Percentiles rank a stretch among this genome's conserved stretches.
Evolutionary conservation across 257 asterid genomes (phyloP).

Genomic region (Jacaranda mimosifolia): DNA sequence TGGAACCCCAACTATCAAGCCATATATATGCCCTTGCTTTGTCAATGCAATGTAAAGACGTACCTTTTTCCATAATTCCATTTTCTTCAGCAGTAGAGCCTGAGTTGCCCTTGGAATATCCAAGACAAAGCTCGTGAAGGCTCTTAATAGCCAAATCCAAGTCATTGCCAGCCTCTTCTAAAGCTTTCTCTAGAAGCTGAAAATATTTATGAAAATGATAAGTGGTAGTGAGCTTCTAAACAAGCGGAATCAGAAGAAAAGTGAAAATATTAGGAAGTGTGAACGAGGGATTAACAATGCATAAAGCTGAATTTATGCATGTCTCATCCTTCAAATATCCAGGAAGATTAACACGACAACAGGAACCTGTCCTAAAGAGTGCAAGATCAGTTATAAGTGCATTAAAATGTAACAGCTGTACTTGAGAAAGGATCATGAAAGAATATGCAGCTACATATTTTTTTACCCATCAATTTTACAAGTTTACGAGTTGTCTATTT

Average conservation of each 20-base stretch:
- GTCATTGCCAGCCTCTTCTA: constrained; percentile 63
- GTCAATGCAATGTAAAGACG: constrained; percentile 26
- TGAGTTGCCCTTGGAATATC: constrained; percentile 43
- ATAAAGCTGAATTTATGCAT: background rate
- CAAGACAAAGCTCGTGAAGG: constrained; percentile 58
- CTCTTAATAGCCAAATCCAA: constrained; percentile 62
- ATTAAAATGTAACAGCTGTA: background rate
- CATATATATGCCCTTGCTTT: background rate
- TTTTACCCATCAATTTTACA: background rate
- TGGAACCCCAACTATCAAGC: constrained; percentile 4
- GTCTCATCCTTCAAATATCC: constrained; percentile 14
- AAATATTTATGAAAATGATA: constrained; percentile 12
- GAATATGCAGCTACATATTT: background rate
- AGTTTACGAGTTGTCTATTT: background rate
- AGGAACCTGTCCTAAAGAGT: background rate
- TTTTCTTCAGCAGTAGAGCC: constrained; percentile 49
- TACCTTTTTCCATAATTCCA: constrained; percentile 51
- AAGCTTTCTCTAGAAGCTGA: constrained; percentile 71
- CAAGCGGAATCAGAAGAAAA: background rate
- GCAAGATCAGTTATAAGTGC: background rate
- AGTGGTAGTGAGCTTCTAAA: constrained; percentile 29
- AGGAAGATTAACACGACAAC: background rate
- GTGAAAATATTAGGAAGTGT: constrained; percentile 3
- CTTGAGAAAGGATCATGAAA: background rate
- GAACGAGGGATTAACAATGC: background rate